A percentile compares a stretch with the other conserved stretches of the same genome.
Evolutionary conservation across 1,139 yeast genomes (phyloP).

Genomic region (Zhuliangozyma blackwelliae): DNA sequence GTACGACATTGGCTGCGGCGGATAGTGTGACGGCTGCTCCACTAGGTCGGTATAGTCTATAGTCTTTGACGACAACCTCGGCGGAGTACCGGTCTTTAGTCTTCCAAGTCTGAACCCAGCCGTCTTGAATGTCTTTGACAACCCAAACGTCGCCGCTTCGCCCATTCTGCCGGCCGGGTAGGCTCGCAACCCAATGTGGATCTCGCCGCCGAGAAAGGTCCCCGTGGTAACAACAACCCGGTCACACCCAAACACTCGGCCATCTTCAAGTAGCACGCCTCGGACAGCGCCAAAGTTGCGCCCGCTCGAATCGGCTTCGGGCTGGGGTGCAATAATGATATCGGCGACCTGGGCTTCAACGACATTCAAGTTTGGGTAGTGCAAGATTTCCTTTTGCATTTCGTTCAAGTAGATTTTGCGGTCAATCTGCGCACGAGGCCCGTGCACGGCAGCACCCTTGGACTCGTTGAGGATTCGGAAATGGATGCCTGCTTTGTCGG

Average conservation of each 20-base stretch:
- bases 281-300: slow-evolving; percentile 42
- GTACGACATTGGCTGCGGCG: slow-evolving; percentile 87
- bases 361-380: slow-evolving; percentile 59
- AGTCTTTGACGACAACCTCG: slow-evolving; percentile 68
- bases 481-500: slow-evolving; percentile 91
- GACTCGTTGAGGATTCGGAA: slow-evolving; percentile 83
- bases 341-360: slow-evolving; percentile 81
- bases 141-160: slow-evolving; percentile 86
- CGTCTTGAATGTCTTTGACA: slow-evolving; percentile 68
- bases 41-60: slow-evolving; percentile 61
- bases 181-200: slow-evolving; percentile 77
- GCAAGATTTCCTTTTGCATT: slow-evolving; percentile 67
- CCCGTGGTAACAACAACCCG: slow-evolving; percentile 92
- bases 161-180: slow-evolving; percentile 94
- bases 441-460: slow-evolving; percentile 97
- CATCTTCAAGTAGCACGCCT: slow-evolving; percentile 74
- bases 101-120: slow-evolving; percentile 86
- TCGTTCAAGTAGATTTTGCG: slow-evolving; percentile 70
- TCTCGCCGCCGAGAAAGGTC: slow-evolving; percentile 90
- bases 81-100: slow-evolving; percentile 96
- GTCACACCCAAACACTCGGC: slow-evolving; percentile 53
- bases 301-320: slow-evolving; percentile 25
- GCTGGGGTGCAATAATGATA: slow-evolving; percentile 56
- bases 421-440: slow-evolving; percentile 96
- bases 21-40: slow-evolving; percentile 74